Evolutionary conservation across 345 rosid species (phyloP), one percentile per base, ranked within the genome.

Genomic region (Eucalyptus sp.): DNA sequence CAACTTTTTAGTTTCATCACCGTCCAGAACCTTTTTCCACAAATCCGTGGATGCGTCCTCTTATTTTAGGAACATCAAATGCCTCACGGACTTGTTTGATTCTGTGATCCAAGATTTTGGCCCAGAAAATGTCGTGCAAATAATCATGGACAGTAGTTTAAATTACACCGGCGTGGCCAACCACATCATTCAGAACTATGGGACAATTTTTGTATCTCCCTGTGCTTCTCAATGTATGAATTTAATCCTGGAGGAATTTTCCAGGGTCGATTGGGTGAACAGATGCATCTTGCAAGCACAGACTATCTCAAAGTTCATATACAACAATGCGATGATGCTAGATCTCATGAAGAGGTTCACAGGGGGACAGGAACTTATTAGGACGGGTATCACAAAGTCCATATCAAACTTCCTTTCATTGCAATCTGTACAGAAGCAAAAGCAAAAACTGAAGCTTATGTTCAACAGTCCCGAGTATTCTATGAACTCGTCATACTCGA

Each of bases 171-270:
- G 98, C 48, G 88, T 97, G 90, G 94, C 96, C 25, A 96, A 88
- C 91, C 96, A 97, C 93, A 94, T 96, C 89, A 88, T 92, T 88
- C 97, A 96, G 92, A 96, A 92, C 88, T 95, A 97, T 66, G 97
- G 93, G 90, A 93, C 92, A 89, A 93, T 96, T 88, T 96, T 97
- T 64, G 97, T 95, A 46, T 95, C 99, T 88, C 97, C 96, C 20
- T 97, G 98, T 92, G 97, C 96, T 89, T 96, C 99, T 91, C 97
- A 93, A n/a, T 95, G 97, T 90, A 86, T 96, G 93, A 96, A 95
- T 89, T 89, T 92, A 56, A 95, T 97, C 60, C 88, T 97, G 93
- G 97, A 97, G 90, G 99, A 97, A 50, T 97, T 97, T 91, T 94
- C 97, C 18, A 94, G 93, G 93, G 98, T 97, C 22, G 97, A 95